phyloP scores from a whole-genome alignment of 2,329 filamentous ascomycete genomes.

The Onygena corvina region DNA sequence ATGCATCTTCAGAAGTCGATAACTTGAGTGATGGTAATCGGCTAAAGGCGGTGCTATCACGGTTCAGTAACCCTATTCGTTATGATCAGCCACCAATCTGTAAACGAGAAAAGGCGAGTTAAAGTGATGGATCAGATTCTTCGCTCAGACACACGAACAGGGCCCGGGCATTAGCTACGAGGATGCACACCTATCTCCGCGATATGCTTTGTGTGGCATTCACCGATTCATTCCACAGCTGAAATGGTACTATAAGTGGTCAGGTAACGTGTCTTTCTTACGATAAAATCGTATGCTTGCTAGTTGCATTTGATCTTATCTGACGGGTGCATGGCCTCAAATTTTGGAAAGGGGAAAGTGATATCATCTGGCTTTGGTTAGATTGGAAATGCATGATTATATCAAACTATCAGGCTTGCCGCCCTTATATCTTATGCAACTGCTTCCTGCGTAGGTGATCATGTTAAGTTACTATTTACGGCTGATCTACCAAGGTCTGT shows the following conservation, averaged over 20 bases:
- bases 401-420: not conserved
- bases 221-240: not conserved
- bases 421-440: not conserved
- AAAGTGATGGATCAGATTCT: conserved; percentile 5
- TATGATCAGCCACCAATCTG: not conserved
- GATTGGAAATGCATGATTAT: not conserved
- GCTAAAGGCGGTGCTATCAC: too few species aligned
- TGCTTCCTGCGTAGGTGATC: too few species aligned
- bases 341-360: not conserved
- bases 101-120: not conserved
- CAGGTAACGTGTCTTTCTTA: not conserved
- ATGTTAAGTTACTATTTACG: too few species aligned
- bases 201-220: not conserved
- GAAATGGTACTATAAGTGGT: not conserved
- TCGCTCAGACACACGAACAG: not conserved
- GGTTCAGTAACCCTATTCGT: not conserved
- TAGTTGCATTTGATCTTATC: not conserved
- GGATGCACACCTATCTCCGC: not conserved
- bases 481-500: too few species aligned
- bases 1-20: too few species aligned
- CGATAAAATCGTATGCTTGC: not conserved
- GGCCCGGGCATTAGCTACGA: not conserved
- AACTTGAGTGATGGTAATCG: too few species aligned
- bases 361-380: not conserved
- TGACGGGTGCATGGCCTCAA: not conserved